Evolutionary conservation across 75 land plant genomes (phyloP).

Genomic region (Picea sitchensis): DNA sequence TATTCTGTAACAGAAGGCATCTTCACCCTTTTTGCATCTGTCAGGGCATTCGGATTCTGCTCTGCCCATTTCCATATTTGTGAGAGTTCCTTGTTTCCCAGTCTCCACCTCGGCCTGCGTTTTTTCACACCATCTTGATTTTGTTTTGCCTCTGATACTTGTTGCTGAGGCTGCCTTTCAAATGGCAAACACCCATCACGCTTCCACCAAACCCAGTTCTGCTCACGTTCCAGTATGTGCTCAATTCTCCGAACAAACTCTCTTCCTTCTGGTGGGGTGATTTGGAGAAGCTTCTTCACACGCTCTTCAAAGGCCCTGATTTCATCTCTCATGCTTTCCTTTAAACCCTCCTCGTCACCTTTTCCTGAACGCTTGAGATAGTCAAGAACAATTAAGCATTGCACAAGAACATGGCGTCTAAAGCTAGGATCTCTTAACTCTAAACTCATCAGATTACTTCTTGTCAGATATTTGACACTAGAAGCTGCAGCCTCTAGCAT

Average conservation of each 20-base stretch:
- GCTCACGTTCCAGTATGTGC: conserved; percentile 91
- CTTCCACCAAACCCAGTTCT: conserved; percentile 99
- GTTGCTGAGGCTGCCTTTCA: conserved; percentile 46
- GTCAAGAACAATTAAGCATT: conserved; percentile 92
- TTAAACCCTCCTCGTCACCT: conserved; percentile 60
- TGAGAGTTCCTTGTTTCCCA: conserved; percentile 95
- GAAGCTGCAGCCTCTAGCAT: conserved; percentile 53
- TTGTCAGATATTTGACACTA: conserved; percentile 92
- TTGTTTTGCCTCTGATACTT: conserved; percentile 49
- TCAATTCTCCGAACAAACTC: conserved; percentile 86
- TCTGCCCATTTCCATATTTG: conserved; percentile 99
- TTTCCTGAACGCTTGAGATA: conserved; percentile 85
- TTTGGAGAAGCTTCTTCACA: conserved; percentile 84
- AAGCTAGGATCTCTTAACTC: conserved; percentile 98
- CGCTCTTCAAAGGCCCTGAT: conserved; percentile 81
- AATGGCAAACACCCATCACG: conserved; percentile 94
- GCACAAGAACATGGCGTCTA: conserved; percentile 92
- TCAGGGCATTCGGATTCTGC: conserved; percentile 89
- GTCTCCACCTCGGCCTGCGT: conserved; percentile 75
- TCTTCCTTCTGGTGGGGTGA: conserved; percentile 89
- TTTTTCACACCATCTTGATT: conserved; percentile 63
- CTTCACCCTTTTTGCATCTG: conserved; percentile 73
- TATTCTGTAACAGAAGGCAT: conserved; percentile 78
- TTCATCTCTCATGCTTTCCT: conserved; percentile 87
- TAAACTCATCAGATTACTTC: conserved; percentile 93